Evolutionary conservation across 2,329 filamentous ascomycete species (phyloP).

Genomic region (Neonectria coccinea): DNA sequence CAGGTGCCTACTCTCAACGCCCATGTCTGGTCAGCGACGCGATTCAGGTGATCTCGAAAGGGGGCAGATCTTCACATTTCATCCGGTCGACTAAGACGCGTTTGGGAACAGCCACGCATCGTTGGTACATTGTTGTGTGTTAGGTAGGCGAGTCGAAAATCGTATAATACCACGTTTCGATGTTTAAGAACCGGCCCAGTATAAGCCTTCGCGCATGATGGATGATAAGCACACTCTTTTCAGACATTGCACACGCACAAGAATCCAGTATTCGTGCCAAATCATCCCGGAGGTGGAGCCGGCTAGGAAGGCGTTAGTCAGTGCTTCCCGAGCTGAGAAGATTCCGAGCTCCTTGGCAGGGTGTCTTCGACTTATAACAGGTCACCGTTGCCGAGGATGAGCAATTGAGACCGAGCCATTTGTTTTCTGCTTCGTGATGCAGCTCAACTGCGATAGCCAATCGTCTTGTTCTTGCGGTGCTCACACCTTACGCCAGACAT

Average conservation of each 20-base stretch:
- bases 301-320: not conserved
- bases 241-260: conserved; percentile 17
- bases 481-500: conserved; percentile 62
- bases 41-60: conserved; percentile 12
- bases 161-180: not conserved
- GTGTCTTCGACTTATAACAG: conserved; percentile 1
- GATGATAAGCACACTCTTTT: conserved; percentile 3
- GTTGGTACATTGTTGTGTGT: not conserved
- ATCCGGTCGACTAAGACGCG: conserved; percentile 4
- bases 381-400: not conserved
- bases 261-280: conserved; percentile 6
- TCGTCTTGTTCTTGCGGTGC: conserved; percentile 11
- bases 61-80: conserved; percentile 18
- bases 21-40: conserved; percentile 17
- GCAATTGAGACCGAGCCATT: not conserved
- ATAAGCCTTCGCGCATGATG: conserved; percentile 7
- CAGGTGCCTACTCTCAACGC: conserved; percentile 15
- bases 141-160: not conserved
- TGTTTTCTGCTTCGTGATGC: conserved; percentile 18
- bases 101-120: not conserved
- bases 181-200: not conserved
- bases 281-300: not conserved
- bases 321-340: not conserved
- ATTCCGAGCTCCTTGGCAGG: not conserved
- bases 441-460: conserved; percentile 10